Conservation (phyloP, 768 basidiomycete genomes). For the Mycena filopes region DNA sequence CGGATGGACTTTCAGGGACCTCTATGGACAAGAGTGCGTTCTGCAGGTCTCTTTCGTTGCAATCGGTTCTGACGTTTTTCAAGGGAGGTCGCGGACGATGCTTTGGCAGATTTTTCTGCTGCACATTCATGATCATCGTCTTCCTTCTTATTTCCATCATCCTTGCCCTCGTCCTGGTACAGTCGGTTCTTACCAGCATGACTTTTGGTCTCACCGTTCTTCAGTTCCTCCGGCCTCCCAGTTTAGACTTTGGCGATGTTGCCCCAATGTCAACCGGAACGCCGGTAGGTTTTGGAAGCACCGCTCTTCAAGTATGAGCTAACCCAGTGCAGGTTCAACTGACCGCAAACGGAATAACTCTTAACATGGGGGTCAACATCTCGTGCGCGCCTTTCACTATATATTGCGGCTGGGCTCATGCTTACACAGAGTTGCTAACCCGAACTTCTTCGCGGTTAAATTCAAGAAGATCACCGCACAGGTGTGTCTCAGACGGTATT, state of each 20-base stretch:
- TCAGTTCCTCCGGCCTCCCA: slow-evolving; percentile 84
- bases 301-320: neutral
- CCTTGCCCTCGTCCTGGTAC: slow-evolving; percentile 74
- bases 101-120: slow-evolving; percentile 79
- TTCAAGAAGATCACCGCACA: slow-evolving; percentile 73
- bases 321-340: slow-evolving; percentile 44
- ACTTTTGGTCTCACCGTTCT: slow-evolving; percentile 3
- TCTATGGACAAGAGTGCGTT: slow-evolving; percentile 73
- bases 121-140: slow-evolving; percentile 72
- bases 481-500: slow-evolving; percentile 45
- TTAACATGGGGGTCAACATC: slow-evolving; percentile 75
- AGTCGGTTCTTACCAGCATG: slow-evolving; percentile 33
- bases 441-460: slow-evolving; percentile 80
- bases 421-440: slow-evolving; percentile 73
- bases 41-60: neutral
- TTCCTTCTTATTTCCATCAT: slow-evolving; percentile 75
- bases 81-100: slow-evolving; percentile 72
- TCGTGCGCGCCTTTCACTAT: slow-evolving; percentile 55
- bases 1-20: slow-evolving; percentile 68
- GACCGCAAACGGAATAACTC: slow-evolving; percentile 57
- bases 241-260: slow-evolving; percentile 66
- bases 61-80: neutral
- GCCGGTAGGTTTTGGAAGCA: slow-evolving; percentile 51
- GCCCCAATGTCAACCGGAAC: slow-evolving; percentile 52
- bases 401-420: slow-evolving; percentile 4